A percentile compares a stretch with the other conserved stretches of the same genome.
Evolutionary conservation across 768 basidiomycete species (phyloP).

Genomic region (Kwoniella sp.): DNA sequence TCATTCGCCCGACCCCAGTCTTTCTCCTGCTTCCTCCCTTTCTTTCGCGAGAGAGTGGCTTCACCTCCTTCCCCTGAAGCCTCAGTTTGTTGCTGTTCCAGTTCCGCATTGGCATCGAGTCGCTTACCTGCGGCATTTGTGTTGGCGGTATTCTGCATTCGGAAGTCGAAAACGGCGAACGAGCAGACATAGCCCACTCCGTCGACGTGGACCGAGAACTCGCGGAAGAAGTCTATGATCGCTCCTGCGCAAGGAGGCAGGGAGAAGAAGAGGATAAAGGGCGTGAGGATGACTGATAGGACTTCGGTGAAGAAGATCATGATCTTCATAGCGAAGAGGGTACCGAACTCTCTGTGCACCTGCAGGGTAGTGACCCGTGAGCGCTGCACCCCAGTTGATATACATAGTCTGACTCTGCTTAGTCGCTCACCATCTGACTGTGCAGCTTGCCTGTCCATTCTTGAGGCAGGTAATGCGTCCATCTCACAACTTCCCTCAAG

Average conservation of each 20-base stretch:
- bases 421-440: slow-evolving; percentile 74
- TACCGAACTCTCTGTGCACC: slow-evolving; percentile 89
- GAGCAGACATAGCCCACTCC: slow-evolving; percentile 95
- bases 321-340: slow-evolving; percentile 91
- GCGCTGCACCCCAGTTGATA: not conserved
- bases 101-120: not conserved
- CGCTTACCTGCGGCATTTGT: slow-evolving; percentile 56
- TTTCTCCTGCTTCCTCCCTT: slow-evolving; percentile 3
- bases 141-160: slow-evolving; percentile 63
- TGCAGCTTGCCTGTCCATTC: slow-evolving; percentile 89
- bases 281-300: slow-evolving; percentile 86
- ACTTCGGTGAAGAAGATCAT: slow-evolving; percentile 84
- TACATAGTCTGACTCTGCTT: too few species aligned
- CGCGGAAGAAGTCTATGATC: slow-evolving; percentile 96
- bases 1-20: slow-evolving; percentile 33
- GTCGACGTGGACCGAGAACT: slow-evolving; percentile 95
- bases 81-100: too few species aligned
- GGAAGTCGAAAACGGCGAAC: slow-evolving; percentile 98
- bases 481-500: slow-evolving; percentile 87
- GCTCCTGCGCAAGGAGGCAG: slow-evolving; percentile 85
- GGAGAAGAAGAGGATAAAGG: slow-evolving; percentile 90
- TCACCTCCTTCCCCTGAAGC: not conserved
- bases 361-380: slow-evolving; percentile 51
- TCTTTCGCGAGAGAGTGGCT: not conserved
- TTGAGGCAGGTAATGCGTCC: slow-evolving; percentile 94